Percentiles rank a stretch among this genome's conserved stretches.
Conservation (phyloP, 1,284 basidiomycete genomes). For the Thecaphora thlaspeos region DNA sequence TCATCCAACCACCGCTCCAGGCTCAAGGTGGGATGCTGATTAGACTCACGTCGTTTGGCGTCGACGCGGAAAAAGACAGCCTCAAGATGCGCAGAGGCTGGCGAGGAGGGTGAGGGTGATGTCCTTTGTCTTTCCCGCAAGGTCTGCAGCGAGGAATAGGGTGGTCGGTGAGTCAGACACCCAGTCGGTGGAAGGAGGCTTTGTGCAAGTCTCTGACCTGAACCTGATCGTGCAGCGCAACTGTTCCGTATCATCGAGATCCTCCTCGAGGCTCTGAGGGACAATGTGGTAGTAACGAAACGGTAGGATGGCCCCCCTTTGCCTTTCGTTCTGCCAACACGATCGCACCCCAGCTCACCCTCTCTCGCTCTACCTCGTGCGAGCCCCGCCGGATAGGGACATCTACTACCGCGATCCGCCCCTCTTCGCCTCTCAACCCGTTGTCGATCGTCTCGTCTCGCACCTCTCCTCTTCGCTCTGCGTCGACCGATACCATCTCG, state of each 20-base stretch:
- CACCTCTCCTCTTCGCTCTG: slow-evolving; percentile 14
- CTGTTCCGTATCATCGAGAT: slow-evolving; percentile 25
- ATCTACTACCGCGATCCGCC: slow-evolving; percentile 38
- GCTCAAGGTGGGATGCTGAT: too few species aligned
- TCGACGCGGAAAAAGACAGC: too few species aligned
- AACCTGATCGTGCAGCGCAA: slow-evolving; percentile 12
- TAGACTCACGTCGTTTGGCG: too few species aligned
- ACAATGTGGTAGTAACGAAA: slow-evolving; percentile 20
- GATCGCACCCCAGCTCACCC: background rate
- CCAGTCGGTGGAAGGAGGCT: background rate
- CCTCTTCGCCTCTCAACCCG: slow-evolving; percentile 34
- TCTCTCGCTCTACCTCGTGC: background rate
- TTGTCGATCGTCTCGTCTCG: slow-evolving; percentile 29
- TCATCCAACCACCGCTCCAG: too few species aligned
- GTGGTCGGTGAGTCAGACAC: background rate
- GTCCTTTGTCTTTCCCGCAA: background rate
- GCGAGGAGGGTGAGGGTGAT: background rate
- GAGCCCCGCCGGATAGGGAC: slow-evolving; percentile 17
- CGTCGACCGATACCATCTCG: slow-evolving; percentile 10
- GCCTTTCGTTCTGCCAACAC: background rate
- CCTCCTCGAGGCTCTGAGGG: slow-evolving; percentile 20
- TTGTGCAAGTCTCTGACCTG: background rate
- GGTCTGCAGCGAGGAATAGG: background rate
- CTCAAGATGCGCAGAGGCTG: background rate
- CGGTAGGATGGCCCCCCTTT: slow-evolving; percentile 16